Percentiles rank a stretch among this genome's conserved stretches.
Evolutionary conservation across 1,139 yeast genomes (phyloP).

Genomic region (Diutina siamensis): DNA sequence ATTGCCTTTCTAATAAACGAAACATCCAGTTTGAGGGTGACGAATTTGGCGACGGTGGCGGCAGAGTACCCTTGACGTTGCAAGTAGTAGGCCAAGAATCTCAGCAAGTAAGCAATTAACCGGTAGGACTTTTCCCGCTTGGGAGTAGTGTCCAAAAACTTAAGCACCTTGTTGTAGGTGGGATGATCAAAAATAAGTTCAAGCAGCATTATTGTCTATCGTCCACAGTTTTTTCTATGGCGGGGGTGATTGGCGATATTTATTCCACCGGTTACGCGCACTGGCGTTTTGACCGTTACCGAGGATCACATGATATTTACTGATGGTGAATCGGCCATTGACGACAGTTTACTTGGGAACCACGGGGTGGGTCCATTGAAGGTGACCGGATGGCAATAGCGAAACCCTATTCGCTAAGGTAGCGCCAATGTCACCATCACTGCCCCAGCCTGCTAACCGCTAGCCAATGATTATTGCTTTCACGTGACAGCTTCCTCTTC

Average conservation of each 20-base stretch:
- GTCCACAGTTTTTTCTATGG: background rate
- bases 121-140: conserved; percentile 71
- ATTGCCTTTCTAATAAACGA: conserved; percentile 73
- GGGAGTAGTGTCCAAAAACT: conserved; percentile 55
- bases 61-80: conserved; percentile 48
- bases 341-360: no score
- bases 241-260: background rate
- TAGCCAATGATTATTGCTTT: conserved; percentile 4
- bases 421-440: no score
- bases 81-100: conserved; percentile 58
- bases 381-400: no score
- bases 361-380: no score
- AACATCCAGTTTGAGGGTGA: conserved; percentile 43
- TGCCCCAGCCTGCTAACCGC: no score
- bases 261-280: background rate
- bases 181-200: conserved; percentile 42
- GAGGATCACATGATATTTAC: conserved; percentile 3
- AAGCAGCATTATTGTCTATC: background rate
- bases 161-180: conserved; percentile 47
- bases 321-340: no score
- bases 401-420: no score
- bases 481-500: conserved; percentile 2
- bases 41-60: conserved; percentile 38
- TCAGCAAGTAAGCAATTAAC: conserved; percentile 67
- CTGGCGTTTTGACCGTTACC: background rate